Base-by-base conservation (phyloP, 2,329 filamentous ascomycete genomes). In the Penicillium sp. region DNA sequence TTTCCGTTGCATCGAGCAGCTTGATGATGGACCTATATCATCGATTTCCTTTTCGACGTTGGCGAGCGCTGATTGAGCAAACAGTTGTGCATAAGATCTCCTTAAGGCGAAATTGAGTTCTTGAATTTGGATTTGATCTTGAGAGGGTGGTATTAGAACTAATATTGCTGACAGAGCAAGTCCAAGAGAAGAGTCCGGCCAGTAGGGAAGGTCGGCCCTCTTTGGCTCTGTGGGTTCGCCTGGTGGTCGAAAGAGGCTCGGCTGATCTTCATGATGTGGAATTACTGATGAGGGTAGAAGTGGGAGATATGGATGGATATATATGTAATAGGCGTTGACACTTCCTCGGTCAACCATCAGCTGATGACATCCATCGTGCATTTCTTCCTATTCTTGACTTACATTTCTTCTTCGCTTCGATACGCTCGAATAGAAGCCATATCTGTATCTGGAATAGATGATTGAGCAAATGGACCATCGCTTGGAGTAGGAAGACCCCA, bases 291-390 rank as follows among this genome's bases (percentile, higher is more conserved):
- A 52, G 0, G 64, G 66, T 3, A 67, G 45, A n/a, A 67, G 19
- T 2, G 65, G 63, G 16, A 67, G 47, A 40, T 65, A 67, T 21
- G 63, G 57, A 36, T 67, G 66, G 37, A 68, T 61, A 29, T 58
- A 66, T 3, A 67, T 57, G 33, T 68, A 67, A 46, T 68, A 67
- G 5, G 65, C 63, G 33, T 67, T 67, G 16, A 55, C 8, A 37
- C 66, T 68, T n/a, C n/a, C n/a, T 19, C 7, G 14, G 6, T 16
- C 8, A 14, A 7, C 7, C 5, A 16, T 45, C 26, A 45, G 10
- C 16, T 26, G n/a, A 14, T 11, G 18, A 16, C 9, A 10, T 24
- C 10, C 19, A n/a, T 16, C n/a, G 5, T 19, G 3, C 14, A 24
- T 11, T 18, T 13, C 24, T 5, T n/a, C 11, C 3, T 43, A 18